Conservation (phyloP, 2,329 filamentous ascomycete genomes). For the Botrytis byssoidea region DNA sequence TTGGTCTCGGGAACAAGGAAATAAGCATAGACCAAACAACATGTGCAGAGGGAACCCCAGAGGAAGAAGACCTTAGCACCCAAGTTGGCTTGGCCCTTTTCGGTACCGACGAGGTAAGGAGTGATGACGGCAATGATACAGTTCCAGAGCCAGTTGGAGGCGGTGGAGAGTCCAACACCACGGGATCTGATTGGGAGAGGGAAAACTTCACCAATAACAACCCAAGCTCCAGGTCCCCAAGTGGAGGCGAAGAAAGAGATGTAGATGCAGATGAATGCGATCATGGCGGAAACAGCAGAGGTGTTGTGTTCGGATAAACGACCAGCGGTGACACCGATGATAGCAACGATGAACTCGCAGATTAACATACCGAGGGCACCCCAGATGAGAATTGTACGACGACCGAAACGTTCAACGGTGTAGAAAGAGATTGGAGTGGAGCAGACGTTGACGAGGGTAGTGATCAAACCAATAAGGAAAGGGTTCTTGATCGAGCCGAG, state of each 20-base stretch:
- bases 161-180: slow-evolving; percentile 82
- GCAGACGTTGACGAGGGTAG: slow-evolving; percentile 82
- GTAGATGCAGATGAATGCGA: slow-evolving; percentile 85
- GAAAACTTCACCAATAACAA: slow-evolving; percentile 87
- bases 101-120: slow-evolving; percentile 64
- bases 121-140: slow-evolving; percentile 70
- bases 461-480: slow-evolving; percentile 82
- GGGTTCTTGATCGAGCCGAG: slow-evolving; percentile 72
- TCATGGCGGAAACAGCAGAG: slow-evolving; percentile 62
- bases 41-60: slow-evolving; percentile 59
- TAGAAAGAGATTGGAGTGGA: slow-evolving; percentile 88
- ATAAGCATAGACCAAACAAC: slow-evolving; percentile 55
- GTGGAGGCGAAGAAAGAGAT: slow-evolving; percentile 91
- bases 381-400: slow-evolving; percentile 74
- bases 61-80: slow-evolving; percentile 48
- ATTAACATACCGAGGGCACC: slow-evolving; percentile 81
- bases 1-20: slow-evolving; percentile 70
- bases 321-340: slow-evolving; percentile 64
- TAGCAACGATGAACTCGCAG: slow-evolving; percentile 83
- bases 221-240: slow-evolving; percentile 77
- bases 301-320: slow-evolving; percentile 55
- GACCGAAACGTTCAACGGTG: slow-evolving; percentile 77
- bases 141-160: slow-evolving; percentile 89
- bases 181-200: slow-evolving; percentile 84
- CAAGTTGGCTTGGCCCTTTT: slow-evolving; percentile 47